A percentile compares a stretch with the other conserved stretches of the same genome.
phyloP scores from a whole-genome alignment of 2,329 filamentous ascomycete species.

The Colletotrichum sp. region DNA sequence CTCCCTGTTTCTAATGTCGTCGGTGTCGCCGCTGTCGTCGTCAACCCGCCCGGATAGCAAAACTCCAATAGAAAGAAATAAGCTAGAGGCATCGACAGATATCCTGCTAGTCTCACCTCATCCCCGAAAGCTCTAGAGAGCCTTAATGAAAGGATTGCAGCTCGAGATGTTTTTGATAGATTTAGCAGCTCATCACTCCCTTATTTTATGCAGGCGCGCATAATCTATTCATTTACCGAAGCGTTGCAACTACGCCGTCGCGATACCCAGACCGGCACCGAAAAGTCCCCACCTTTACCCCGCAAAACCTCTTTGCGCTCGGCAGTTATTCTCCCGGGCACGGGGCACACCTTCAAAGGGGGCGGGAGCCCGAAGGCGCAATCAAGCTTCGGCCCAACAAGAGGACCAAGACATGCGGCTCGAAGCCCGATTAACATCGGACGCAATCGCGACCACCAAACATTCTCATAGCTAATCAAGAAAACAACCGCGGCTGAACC shows the following conservation, averaged over 20 bases:
- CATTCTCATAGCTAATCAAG: not conserved
- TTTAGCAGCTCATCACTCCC: not conserved
- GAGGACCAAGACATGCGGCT: not conserved
- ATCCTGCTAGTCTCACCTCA: too few relatives aligned
- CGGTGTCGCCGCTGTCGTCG: too few relatives aligned
- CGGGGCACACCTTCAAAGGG: not conserved
- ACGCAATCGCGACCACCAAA: not conserved
- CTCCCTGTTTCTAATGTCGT: too few relatives aligned
- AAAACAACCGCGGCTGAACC: not conserved
- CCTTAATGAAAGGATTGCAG: not conserved
- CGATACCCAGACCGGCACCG: rapidly evolving
- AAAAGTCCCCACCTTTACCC: not conserved
- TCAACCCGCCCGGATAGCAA: too few relatives aligned
- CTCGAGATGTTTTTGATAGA: not conserved
- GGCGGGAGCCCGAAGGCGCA: not conserved
- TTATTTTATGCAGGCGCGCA: not conserved
- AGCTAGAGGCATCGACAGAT: too few relatives aligned
- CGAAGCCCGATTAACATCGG: not conserved
- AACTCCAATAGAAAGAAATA: too few relatives aligned
- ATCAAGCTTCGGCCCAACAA: not conserved
- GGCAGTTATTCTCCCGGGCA: not conserved
- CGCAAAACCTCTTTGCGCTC: not conserved
- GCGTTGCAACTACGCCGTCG: not conserved
- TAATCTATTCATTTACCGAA: not conserved
- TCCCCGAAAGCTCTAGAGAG: too few relatives aligned